Percentiles rank a stretch among this genome's conserved stretches.
Evolutionary conservation across 164 flowering plant genomes (phyloP).

Genomic region (Akebia trifoliata): DNA sequence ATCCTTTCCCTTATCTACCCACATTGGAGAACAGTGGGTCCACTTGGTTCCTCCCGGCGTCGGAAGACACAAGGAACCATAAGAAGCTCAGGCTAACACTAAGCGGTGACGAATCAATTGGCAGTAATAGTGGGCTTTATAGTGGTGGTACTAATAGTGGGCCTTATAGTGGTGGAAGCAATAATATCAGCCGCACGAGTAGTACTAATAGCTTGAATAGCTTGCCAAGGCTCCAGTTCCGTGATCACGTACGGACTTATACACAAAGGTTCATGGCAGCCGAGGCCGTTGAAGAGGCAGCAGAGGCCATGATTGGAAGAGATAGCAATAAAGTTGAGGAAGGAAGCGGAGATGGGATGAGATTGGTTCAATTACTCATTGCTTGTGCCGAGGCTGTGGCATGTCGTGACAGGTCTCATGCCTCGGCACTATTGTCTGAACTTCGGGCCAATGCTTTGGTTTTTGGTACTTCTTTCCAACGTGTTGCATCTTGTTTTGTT

Average conservation of each 20-base stretch:
- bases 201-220: conserved; percentile 26
- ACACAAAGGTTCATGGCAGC: conserved; percentile 40
- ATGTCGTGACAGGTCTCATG: conserved; percentile 56
- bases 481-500: conserved; percentile 65
- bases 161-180: no score
- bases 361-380: conserved; percentile 45
- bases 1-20: conserved; percentile 17
- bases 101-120: conserved; percentile 23
- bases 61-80: conserved; percentile 9
- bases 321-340: conserved; percentile 15
- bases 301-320: conserved; percentile 17
- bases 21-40: conserved; percentile 7
- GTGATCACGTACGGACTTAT: conserved; percentile 49
- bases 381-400: conserved; percentile 67
- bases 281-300: conserved; percentile 47
- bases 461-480: conserved; percentile 63
- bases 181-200: no score
- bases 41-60: conserved; percentile 7
- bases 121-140: conserved; percentile 10
- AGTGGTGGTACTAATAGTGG: no score
- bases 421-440: conserved; percentile 43
- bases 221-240: conserved; percentile 32
- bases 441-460: conserved; percentile 50
- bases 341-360: conserved; percentile 38
- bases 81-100: conserved; percentile 17